Conservation (phyloP, 2,329 filamentous ascomycete species). For the Penicillium capsulatum region DNA sequence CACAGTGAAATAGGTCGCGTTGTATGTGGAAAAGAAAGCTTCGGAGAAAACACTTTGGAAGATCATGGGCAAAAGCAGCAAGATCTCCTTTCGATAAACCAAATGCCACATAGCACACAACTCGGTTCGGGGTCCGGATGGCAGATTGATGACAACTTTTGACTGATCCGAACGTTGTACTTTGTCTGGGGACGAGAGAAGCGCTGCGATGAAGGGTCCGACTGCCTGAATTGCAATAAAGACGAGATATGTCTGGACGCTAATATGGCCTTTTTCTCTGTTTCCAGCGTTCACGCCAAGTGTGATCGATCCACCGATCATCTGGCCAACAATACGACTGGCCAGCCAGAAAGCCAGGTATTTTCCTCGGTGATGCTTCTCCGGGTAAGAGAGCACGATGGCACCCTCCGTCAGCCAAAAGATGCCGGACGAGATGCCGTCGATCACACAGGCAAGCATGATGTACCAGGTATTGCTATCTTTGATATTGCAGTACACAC, state of each 20-base stretch:
- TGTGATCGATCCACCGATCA: conserved; percentile 2
- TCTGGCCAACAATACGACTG: conserved; percentile 2
- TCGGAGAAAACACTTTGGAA: too few species aligned
- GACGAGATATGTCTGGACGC: conserved; percentile 3
- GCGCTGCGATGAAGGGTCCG: conserved; percentile 1
- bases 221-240: conserved; percentile 6
- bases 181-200: conserved; percentile 3
- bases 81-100: too few species aligned
- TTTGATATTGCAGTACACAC: conserved; percentile 4
- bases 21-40: too few species aligned
- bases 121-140: too few species aligned
- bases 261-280: conserved; percentile 1
- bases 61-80: too few species aligned
- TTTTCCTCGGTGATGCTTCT: neutral
- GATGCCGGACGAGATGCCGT: conserved; percentile 4
- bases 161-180: conserved; percentile 6
- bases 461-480: conserved; percentile 6
- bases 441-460: conserved; percentile 1
- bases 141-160: neutral
- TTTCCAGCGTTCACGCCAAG: neutral
- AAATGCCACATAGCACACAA: too few species aligned
- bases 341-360: conserved; percentile 7
- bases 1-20: too few species aligned
- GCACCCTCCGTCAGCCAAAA: conserved; percentile 6
- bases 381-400: conserved; percentile 6